A percentile compares a stretch with the other conserved stretches of the same genome.
phyloP scores from a whole-genome alignment of 495 filamentous ascomycete species.

The Thermothielavioides terrestris region DNA sequence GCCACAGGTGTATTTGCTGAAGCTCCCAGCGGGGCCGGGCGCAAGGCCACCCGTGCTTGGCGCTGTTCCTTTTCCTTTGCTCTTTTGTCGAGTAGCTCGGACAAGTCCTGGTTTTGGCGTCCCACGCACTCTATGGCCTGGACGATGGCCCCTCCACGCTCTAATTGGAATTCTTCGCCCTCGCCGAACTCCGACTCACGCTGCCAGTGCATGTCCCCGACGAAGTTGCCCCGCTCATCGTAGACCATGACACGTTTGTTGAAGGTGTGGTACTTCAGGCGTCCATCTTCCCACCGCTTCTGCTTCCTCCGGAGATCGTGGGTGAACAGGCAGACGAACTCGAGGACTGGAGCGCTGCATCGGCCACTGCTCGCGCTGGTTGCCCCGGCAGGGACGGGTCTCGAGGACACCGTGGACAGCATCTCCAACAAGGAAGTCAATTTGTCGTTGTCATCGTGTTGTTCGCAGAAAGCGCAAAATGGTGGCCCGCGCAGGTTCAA shows the following conservation, averaged over 20 bases:
- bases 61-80: conserved; percentile 42
- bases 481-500: neutral
- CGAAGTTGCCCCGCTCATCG: conserved; percentile 66
- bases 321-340: conserved; percentile 79
- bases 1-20: conserved; percentile 7
- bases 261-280: conserved; percentile 78
- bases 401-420: conserved; percentile 17
- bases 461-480: too few species aligned
- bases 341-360: conserved; percentile 55
- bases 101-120: conserved; percentile 67
- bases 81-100: conserved; percentile 60
- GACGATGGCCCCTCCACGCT: conserved; percentile 63
- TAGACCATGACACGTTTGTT: conserved; percentile 90
- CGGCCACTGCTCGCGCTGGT: neutral
- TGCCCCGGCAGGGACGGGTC: neutral
- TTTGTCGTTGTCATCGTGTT: conserved; percentile 4
- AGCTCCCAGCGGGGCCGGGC: conserved; percentile 14
- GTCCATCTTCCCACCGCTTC: conserved; percentile 91
- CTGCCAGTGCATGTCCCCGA: conserved; percentile 80
- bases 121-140: conserved; percentile 69
- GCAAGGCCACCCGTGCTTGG: conserved; percentile 25
- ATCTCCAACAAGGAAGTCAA: conserved; percentile 5
- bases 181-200: conserved; percentile 54
- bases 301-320: conserved; percentile 75
- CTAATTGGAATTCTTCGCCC: conserved; percentile 75